Evolutionary conservation across 768 basidiomycete species (phyloP), one percentile per base, ranked within the genome.

Genomic region (Mycena kentingensis): DNA sequence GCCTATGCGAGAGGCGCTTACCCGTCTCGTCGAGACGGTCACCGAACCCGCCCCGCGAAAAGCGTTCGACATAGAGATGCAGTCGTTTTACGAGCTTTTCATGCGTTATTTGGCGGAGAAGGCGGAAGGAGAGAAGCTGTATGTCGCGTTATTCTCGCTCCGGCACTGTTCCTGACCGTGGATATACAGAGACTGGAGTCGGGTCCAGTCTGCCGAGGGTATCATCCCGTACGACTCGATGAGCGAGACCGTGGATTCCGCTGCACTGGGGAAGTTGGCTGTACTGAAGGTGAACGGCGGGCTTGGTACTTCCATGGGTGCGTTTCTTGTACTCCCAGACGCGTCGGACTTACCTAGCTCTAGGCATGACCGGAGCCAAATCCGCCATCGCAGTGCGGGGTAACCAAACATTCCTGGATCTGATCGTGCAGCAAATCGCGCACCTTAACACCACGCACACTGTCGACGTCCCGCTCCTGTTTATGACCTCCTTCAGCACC

Each of bases 401-500:
- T 65, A 93, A 92, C 68, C 92, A 95, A 92, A 94, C 89, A 46
- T 98, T 97, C 83, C 85, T 98, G 57, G 95, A 98, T 70, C 80
- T 98, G 54, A 88, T 84, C 51, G 92, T 98, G 37, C 81, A 90
- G 58, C 94, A 97, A 73, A 93, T 98, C 64, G 92, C 97, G 77
- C 91, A 96, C 69, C 85, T 96, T 64, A 94, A 95, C 78, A 87
- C 85, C 44, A 80, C 83, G 41, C 77, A 83, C 66, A 81, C 81
- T 55, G 85, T 91, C 70, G 88, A 96, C 71, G 90, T 96, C 37
- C 94, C 93, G 16, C 88, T 97, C 71, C 88, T 97, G 74, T 84
- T 98, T 65, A 96, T 97, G 96, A 96, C 94, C 65, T 96, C 93
- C 48, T 98, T 98, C 80, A 96, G 96, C 77, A 98, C 95, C 16